phyloP scores from a whole-genome alignment of 2,329 filamentous ascomycete genomes.

The Xylaria sp. region DNA sequence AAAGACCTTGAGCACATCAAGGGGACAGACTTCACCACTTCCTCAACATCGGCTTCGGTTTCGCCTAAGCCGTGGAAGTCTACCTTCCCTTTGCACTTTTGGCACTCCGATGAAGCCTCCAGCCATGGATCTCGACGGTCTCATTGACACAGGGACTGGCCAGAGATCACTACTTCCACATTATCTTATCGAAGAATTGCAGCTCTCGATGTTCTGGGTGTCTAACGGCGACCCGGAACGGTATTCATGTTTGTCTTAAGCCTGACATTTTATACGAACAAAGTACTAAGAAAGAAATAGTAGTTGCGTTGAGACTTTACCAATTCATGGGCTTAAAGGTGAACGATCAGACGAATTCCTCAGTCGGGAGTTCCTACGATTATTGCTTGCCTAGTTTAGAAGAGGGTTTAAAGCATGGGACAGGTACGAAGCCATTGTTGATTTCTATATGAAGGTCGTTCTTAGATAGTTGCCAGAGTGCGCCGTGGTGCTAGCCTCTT shows the following conservation, averaged over 20 bases:
- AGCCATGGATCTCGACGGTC: neutral
- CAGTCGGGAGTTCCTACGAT: no score
- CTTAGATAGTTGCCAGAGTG: neutral
- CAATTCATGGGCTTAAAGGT: neutral
- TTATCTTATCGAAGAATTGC: neutral
- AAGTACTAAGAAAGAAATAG: neutral
- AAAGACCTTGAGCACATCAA: neutral
- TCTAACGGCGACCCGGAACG: neutral
- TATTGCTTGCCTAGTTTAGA: neutral
- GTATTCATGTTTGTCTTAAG: neutral
- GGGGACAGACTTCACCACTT: neutral
- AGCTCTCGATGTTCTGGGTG: neutral
- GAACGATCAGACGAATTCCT: neutral
- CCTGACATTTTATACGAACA: neutral
- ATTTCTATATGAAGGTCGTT: no score
- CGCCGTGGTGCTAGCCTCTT: neutral
- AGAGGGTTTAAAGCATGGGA: neutral
- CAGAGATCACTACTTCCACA: neutral
- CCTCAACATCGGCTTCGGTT: neutral
- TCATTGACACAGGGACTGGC: neutral
- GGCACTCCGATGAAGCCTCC: neutral
- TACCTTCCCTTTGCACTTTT: constrained; percentile 1
- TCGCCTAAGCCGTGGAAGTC: neutral
- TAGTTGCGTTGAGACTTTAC: neutral
- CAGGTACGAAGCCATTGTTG: neutral